Evolutionary conservation across 2,329 filamentous ascomycete genomes (phyloP), one percentile per base, ranked within the genome.

Genomic region (Venturia aucupariae): DNA sequence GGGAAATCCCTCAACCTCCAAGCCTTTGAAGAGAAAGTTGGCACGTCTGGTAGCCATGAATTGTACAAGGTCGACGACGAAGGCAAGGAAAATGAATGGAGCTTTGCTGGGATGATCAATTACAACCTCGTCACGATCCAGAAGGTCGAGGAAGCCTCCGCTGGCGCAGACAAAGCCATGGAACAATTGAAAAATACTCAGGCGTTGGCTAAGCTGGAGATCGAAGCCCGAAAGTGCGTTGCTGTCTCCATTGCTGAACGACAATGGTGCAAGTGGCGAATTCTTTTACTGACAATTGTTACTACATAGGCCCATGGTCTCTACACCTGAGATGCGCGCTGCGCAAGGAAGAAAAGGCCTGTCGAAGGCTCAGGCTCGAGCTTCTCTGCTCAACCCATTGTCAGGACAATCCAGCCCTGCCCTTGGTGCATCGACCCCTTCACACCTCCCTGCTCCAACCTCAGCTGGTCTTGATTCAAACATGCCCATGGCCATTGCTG

Each of bases 151-250:
- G 77, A 81, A 71, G 81, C 78, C 42, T 82, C 80, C 54, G 80
- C 81, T 35, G 82, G 81, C 66, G 80, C 80, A 46, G 85, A 87
- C 72, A 80, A 82, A 66, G 85, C 85, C 35, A 73, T 87, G 72
- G 82, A 82, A 63, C 80, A 79, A 46, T 76, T 87, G 63, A 81
- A 85, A 72, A 83, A 79, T 71, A 85, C 79, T 69, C 77, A 87
- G 72, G 84, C 80, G 66, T 81, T 82, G 27, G 80, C 84, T 62
- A 78, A 85, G 70, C 78, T 85, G 70, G 80, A 84, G 68, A 86
- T 85, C 73, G 80, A 85, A 72, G 83, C 83, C 44, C 84, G 83
- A 72, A 82, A 82, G 76, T 78, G 74, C 71, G 76, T 72, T 57
- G 68, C 24, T 44, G 30, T 77, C 42, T 75, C 78, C 63, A 72